Base-by-base conservation (phyloP, 306 rosid genomes). In the Sindora glabra region DNA sequence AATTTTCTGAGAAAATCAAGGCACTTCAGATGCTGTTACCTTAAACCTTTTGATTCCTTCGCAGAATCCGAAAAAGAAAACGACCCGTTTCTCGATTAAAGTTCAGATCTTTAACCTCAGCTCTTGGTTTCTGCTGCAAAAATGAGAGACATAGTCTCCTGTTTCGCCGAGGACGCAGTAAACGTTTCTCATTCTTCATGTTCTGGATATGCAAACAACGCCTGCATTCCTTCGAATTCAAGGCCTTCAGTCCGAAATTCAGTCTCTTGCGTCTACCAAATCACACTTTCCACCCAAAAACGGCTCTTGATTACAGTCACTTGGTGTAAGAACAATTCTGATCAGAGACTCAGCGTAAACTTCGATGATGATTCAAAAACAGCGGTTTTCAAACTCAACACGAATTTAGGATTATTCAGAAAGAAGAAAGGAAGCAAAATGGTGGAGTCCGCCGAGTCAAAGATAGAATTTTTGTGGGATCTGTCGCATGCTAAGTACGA, bases 91-190 rank as follows among this genome's bases (percentile, higher is more conserved):
- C 34, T 41, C 49, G 36, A n/a, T n/a, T n/a, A 59, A 80, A 47
- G 57, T 51, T 53, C 36, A 73, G 78, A 79, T 78, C 76, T 57
- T 59, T 50, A 45, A 36, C 58, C 29, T 25, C 19, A 19, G 4
- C 40, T 32, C 10, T 40, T 53, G 37, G 8, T 14, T 41, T 60
- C 23, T 42, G 13, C 32, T 61, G 26, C 62, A n/a, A 68, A 58
- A 68, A 92, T 92, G 96, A 92, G 95, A 73, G 90, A 84, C 69
- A 63, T 80, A 1, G 71, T 86, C 12, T 82, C 99, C 17, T 94
- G 99, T 74, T 84, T 94, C 29, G 80, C 80, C 62, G 99, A 94
- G 22, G 79, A 79, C 69, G 77, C 99, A 39, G 79, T 86, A 11
- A 74, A 64, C 59, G 79, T 86, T 10, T 80, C 95, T 24, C 57